phyloP scores from a whole-genome alignment of 2,329 filamentous ascomycete species.

The Hypomyces rosellus region DNA sequence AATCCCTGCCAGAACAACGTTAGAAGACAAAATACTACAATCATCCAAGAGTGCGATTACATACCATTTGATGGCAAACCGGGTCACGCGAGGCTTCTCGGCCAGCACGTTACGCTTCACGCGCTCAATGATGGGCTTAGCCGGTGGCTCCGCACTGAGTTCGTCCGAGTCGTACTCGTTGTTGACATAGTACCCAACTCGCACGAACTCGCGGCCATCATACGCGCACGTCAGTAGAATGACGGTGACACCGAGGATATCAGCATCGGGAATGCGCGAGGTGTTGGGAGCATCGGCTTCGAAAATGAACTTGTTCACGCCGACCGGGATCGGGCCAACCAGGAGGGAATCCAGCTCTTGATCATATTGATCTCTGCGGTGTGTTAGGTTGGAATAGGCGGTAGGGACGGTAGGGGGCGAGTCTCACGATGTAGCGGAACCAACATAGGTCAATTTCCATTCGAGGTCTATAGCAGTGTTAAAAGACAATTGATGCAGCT shows the following conservation, averaged over 20 bases:
- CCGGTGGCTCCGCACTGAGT: slow-evolving; percentile 78
- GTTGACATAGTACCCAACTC: slow-evolving; percentile 98
- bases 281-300: slow-evolving; percentile 91
- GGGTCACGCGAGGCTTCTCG: slow-evolving; percentile 94
- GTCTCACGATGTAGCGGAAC: slow-evolving; percentile 88
- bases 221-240: slow-evolving; percentile 95
- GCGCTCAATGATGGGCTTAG: slow-evolving; percentile 88
- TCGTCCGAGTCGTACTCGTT: slow-evolving; percentile 97
- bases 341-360: slow-evolving; percentile 96
- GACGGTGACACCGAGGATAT: slow-evolving; percentile 95
- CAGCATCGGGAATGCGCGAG: slow-evolving; percentile 82
- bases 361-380: slow-evolving; percentile 70
- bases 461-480: slow-evolving; percentile 66
- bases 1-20: slow-evolving; percentile 61
- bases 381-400: slow-evolving; percentile 15
- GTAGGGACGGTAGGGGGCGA: slow-evolving; percentile 11
- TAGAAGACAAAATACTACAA: slow-evolving; percentile 22
- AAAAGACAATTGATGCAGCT: slow-evolving; percentile 10
- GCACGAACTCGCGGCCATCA: slow-evolving; percentile 92
- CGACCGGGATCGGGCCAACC: slow-evolving; percentile 93
- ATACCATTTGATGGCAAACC: slow-evolving; percentile 97
- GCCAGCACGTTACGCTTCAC: slow-evolving; percentile 88
- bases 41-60: slow-evolving; percentile 17
- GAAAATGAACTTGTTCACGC: slow-evolving; percentile 98
- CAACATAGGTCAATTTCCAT: slow-evolving; percentile 99